phyloP scores from a whole-genome alignment of 805 yeast species.

The Teunomyces gatunensis region DNA sequence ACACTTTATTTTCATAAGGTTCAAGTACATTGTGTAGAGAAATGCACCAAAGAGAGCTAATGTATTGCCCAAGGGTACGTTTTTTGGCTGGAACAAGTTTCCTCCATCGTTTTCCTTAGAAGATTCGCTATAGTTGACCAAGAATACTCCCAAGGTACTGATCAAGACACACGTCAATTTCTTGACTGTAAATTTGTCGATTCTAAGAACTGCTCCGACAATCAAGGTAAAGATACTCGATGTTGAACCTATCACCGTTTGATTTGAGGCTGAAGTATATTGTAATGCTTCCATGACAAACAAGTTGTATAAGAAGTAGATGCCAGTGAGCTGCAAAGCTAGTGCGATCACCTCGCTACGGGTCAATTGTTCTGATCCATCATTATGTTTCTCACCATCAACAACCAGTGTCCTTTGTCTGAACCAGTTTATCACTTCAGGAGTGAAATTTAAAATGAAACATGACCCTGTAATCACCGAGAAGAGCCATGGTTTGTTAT shows the following conservation, averaged over 20 bases:
- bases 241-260: constrained; percentile 49
- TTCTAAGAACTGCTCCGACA: constrained; percentile 38
- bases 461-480: constrained; percentile 49
- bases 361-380: constrained; percentile 18
- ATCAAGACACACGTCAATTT: constrained; percentile 43
- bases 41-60: constrained; percentile 47
- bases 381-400: constrained; percentile 4
- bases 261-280: constrained; percentile 53
- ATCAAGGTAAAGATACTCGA: constrained; percentile 50
- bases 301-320: constrained; percentile 42
- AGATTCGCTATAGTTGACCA: constrained; percentile 41
- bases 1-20: constrained; percentile 42
- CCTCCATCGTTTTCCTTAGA: constrained; percentile 17
- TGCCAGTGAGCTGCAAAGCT: constrained; percentile 38
- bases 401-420: neutral
- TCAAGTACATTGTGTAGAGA: constrained; percentile 44
- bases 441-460: constrained; percentile 45
- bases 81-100: constrained; percentile 29
- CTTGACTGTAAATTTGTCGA: constrained; percentile 41
- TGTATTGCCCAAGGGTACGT: constrained; percentile 44
- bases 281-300: constrained; percentile 42
- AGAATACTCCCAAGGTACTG: constrained; percentile 46
- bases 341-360: constrained; percentile 30
- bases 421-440: constrained; percentile 20
- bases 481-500: constrained; percentile 48